Evolutionary conservation across 2,329 filamentous ascomycete species (phyloP).

Genomic region (Calonectria henricotiae): DNA sequence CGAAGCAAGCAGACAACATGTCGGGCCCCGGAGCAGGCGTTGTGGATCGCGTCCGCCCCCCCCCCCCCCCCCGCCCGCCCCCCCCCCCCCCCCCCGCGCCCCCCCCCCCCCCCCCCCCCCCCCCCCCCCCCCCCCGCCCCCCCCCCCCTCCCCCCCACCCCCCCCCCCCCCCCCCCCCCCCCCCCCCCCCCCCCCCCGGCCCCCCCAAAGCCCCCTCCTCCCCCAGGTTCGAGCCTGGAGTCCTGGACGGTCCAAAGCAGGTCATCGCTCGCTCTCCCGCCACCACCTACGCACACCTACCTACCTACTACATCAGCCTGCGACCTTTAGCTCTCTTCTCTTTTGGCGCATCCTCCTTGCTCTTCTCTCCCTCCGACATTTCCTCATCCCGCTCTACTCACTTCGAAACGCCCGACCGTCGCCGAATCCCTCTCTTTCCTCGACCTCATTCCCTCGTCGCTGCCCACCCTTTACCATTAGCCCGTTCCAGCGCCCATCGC

Average conservation of each 20-base stretch:
- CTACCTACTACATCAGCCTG: constrained; percentile 35
- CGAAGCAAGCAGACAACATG: no score
- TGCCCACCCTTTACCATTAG: constrained; percentile 42
- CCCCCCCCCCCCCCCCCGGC: no score
- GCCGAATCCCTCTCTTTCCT: constrained; percentile 2
- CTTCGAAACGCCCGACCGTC: constrained; percentile 17
- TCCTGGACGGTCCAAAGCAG: constrained; percentile 34
- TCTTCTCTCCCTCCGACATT: constrained; percentile 15
- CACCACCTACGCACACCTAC: constrained; percentile 29
- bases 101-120: no score
- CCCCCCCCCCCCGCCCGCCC: no score
- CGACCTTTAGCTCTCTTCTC: constrained; percentile 34
- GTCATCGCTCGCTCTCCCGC: constrained; percentile 35
- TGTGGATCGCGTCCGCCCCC: no score
- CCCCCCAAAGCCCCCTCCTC: constrained; percentile 29
- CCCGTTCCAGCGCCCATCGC: constrained; percentile 46
- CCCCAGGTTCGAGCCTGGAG: constrained; percentile 41
- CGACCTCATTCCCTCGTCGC: constrained; percentile 27
- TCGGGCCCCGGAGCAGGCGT: no score
- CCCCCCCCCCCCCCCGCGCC: no score
- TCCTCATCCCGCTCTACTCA: constrained; percentile 15
- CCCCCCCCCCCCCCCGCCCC: no score
- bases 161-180: no score
- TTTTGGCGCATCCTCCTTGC: constrained; percentile 30
- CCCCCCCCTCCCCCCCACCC: no score